Percentiles rank a stretch among this genome's conserved stretches.
Conservation (phyloP, 805 yeast species). For the Myxozyma kluyveri region DNA sequence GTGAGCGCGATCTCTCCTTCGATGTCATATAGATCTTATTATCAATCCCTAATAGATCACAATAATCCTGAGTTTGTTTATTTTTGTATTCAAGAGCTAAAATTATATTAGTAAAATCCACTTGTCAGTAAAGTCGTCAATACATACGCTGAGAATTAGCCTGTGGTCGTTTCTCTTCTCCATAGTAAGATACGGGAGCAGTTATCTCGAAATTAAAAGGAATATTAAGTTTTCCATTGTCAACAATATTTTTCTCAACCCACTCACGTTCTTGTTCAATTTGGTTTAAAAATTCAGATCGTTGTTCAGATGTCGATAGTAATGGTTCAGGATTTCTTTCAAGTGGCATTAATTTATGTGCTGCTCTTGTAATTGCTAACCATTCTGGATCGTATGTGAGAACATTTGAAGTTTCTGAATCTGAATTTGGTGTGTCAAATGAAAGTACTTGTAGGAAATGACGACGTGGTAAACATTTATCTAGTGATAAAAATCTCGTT, state of each 20-base stretch:
- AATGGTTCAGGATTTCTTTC: conserved; percentile 8
- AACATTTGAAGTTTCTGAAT: not conserved
- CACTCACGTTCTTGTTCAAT: conserved; percentile 33
- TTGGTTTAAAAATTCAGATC: conserved; percentile 10
- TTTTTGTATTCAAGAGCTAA: conserved; percentile 27
- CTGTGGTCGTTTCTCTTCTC: not conserved
- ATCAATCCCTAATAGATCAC: conserved; percentile 31
- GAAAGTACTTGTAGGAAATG: conserved; percentile 51
- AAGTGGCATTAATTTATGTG: conserved; percentile 28
- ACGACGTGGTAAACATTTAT: conserved; percentile 73
- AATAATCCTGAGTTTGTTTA: conserved; percentile 35
- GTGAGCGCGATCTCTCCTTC: not conserved
- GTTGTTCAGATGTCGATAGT: conserved; percentile 9
- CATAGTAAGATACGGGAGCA: conserved; percentile 15
- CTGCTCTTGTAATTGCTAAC: conserved; percentile 38
- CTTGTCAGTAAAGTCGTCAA: not conserved
- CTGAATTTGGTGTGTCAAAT: not conserved
- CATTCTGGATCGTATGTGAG: conserved; percentile 40
- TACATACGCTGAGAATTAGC: not conserved
- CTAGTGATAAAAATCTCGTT: conserved; percentile 66
- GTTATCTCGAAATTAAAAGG: conserved; percentile 34
- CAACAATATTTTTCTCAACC: conserved; percentile 36
- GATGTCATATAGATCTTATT: conserved; percentile 20
- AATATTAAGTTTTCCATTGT: conserved; percentile 30
- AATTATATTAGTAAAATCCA: not conserved